Base-by-base conservation (phyloP, 768 basidiomycete species). In the Solioccasus polychromus region DNA sequence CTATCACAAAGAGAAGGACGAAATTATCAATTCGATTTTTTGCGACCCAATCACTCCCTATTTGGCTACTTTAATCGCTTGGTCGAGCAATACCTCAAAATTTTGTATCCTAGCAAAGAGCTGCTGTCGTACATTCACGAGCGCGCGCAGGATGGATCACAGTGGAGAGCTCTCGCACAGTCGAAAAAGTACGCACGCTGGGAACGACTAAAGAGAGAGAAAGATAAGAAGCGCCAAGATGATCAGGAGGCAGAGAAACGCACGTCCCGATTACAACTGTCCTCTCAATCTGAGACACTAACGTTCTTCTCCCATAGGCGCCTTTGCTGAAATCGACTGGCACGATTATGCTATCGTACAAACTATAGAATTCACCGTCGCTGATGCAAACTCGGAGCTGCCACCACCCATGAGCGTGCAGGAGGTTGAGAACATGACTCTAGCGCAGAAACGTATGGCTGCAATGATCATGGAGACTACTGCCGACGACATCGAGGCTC, bases 261-360 rank as follows among this genome's bases (percentile, higher is more conserved):
- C 82, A 62, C 58, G 89, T 77, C n/a, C 43, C 24, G 18, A 18
- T 26, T 22, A 10, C 5, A 14, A 3, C 11, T 4, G 12, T 35
- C 15, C 9, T 35, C 6, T 17, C n/a, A 14, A 7, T 44, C 12
- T 3, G 17, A 19, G 12, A 35, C 17, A 24, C 45, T 50, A 43
- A 55, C 52, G 24, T 19, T 23, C 18, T 42, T 34, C 40, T n/a
- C 31, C 46, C 42, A 6, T 49, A 87, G 89, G 83, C 67, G 95
- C 94, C 5, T 94, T 96, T 60, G 91, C 92, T 35, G 91, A 94
- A 62, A 97, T 99, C 56, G 96, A 99, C 62, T 99, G 96, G 96
- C 92, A 99, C 60, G 96, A 98, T 63, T 98, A 96, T 69, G 92
- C 93, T 31, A 91, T 96, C 45, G 96, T 97, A 6, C 92, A 97